Evolutionary conservation across 2,329 filamentous ascomycete genomes (phyloP), one percentile per base, ranked within the genome.

Genomic region (Myriosclerotinia scirpicola): DNA sequence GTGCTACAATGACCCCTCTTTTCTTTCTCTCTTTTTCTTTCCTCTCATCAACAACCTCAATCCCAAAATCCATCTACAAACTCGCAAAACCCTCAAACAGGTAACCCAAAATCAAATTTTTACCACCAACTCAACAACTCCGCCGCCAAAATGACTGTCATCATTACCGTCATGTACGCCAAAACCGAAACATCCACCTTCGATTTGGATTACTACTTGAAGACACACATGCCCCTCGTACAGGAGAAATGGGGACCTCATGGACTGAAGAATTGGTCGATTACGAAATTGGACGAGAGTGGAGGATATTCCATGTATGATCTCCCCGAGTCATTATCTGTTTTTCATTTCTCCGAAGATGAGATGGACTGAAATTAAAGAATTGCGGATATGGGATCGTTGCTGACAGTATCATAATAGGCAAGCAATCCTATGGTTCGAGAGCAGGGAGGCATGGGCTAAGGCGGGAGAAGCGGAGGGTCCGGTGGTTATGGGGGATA

Each of bases 171-270:
- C n/a, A n/a, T 65, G 6, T 65, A 60, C 15, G 54, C 54, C 22
- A 65, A 65, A 34, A 60, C 63, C 22, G 54, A 40, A 52, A 60
- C 44, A 17, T 65, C 63, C 7, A 65, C 63, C 40, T 65, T 65
- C 54, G 54, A 65, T 12, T 30, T 60, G 17, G 44, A 52, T 17
- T 60, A 65, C 26, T 55, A 54, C 26, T 50, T 52, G 50, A 66
- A 63, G 56, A 62, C 9, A 40, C 64, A 66, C 12, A 62, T 66
- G 40, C 64, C 64, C 12, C 44, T 66, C 5, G 64, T 48, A 7
- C 26, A 66, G 8, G 42, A 63, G 58, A 66, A 44, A 38, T 62
- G 64, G 64, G 30, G 26, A 6, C 11, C 64, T 15, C 9, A 40
- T 15, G 64, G 64, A 22, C 8, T 66, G 56, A 44, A 30, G 20